These are phyloP conservation scores for Fraxinus anomala DNA, from an alignment of 257 asterid genomes.

Conservation along the genomic window DNA sequence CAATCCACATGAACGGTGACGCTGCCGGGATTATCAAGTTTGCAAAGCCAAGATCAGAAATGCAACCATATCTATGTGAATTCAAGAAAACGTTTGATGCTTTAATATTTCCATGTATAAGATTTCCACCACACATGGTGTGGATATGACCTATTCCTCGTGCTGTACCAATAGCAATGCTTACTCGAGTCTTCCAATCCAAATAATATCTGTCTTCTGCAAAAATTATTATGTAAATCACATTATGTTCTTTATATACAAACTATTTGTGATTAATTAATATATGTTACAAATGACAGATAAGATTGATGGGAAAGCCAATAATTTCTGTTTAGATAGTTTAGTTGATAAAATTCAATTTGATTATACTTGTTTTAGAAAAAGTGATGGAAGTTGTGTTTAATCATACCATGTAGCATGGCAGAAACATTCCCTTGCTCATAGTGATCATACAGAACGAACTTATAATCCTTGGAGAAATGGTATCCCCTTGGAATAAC, in stretches of 20 bases:
- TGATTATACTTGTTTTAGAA: too few species aligned
- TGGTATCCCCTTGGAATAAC: conserved; percentile 6
- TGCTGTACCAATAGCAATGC: conserved; percentile 45
- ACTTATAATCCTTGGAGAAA: not conserved
- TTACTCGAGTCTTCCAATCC: conserved; percentile 61
- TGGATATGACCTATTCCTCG: conserved; percentile 62
- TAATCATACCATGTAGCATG: not conserved
- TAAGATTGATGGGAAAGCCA: too few species aligned
- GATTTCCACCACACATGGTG: conserved; percentile 42
- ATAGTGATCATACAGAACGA: conserved; percentile 6
- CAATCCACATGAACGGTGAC: conserved; percentile 36
- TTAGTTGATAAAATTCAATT: too few species aligned
- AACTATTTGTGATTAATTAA: too few species aligned
- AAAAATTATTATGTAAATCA: not conserved
- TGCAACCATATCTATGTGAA: conserved; percentile 46
- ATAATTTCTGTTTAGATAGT: too few species aligned
- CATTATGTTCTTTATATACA: too few species aligned
- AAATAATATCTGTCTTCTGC: conserved; percentile 56
- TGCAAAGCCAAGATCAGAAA: conserved; percentile 62
- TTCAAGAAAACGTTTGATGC: conserved; percentile 64
- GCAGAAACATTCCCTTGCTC: not conserved
- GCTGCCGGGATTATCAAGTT: conserved; percentile 41
- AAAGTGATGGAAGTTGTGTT: conserved; percentile 24
- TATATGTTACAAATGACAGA: too few species aligned
- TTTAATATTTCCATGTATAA: conserved; percentile 68